phyloP scores from a whole-genome alignment of 371 early-diverging fungal species.

The Syncephalastrum racemosum region DNA sequence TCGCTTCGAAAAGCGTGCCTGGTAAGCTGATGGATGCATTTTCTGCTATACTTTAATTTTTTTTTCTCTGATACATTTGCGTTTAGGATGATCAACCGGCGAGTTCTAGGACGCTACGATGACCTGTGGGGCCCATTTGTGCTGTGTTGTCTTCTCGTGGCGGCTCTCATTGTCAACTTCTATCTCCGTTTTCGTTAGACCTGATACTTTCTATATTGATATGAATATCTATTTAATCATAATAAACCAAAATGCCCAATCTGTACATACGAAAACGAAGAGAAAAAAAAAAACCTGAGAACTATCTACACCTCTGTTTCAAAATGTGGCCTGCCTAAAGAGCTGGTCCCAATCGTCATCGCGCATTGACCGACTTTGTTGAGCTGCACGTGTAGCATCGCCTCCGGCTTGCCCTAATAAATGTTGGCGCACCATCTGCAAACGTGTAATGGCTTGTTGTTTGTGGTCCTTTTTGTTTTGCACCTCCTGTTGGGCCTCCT shows the following conservation, averaged over 20 bases:
- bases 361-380: slow-evolving; percentile 22
- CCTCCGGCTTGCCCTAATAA: slow-evolving; percentile 28
- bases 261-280: too few relatives aligned
- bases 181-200: slow-evolving; percentile 19
- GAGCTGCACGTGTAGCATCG: slow-evolving; percentile 22
- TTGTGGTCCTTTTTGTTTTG: slow-evolving; percentile 5
- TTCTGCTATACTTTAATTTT: slow-evolving; percentile 27
- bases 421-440: slow-evolving; percentile 45
- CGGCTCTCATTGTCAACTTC: slow-evolving; percentile 33
- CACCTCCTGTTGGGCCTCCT: slow-evolving; percentile 38
- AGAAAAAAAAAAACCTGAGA: too few relatives aligned
- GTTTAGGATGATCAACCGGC: slow-evolving; percentile 53
- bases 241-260: too few relatives aligned
- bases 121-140: slow-evolving; percentile 68
- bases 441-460: slow-evolving; percentile 22
- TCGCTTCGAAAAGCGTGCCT: slow-evolving; percentile 86
- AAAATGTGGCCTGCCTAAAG: slow-evolving; percentile 1
- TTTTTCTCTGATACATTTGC: background rate
- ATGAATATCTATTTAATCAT: too few relatives aligned
- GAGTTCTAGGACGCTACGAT: slow-evolving; percentile 54
- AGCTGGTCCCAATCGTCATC: slow-evolving; percentile 32
- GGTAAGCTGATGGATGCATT: slow-evolving; percentile 21
- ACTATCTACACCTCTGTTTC: too few relatives aligned
- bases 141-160: slow-evolving; percentile 76
- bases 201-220: background rate